A percentile compares a stretch with the other conserved stretches of the same genome.
These are phyloP conservation scores for Salvia splendens DNA, from an alignment of 257 asterid genomes.

Conservation along the genomic window DNA sequence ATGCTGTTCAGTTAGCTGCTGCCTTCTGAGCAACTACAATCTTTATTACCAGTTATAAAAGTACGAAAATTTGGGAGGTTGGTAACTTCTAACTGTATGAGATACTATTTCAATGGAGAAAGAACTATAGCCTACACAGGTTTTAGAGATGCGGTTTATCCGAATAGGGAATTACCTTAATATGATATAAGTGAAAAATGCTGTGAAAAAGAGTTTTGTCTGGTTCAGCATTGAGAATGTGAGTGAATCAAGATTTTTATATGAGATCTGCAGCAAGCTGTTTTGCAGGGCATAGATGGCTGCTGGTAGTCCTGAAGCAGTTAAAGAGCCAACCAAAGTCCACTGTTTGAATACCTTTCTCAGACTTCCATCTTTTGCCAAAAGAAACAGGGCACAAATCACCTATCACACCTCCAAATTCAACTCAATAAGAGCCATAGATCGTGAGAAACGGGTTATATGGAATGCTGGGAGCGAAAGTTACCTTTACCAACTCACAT, in stretches of 20 bases:
- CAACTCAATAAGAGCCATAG: constrained; percentile 23
- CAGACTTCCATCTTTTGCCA: constrained; percentile 78
- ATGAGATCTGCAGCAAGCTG: constrained; percentile 92
- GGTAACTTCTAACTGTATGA: constrained; percentile 21
- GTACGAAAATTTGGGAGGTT: background rate
- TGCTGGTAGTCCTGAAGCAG: constrained; percentile 97
- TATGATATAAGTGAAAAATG: constrained; percentile 75
- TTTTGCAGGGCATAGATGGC: constrained; percentile 95
- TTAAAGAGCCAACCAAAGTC: constrained; percentile 82
- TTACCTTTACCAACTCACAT: constrained; percentile 90
- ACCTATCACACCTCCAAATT: constrained; percentile 53
- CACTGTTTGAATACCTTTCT: constrained; percentile 66
- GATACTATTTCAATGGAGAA: constrained; percentile 24
- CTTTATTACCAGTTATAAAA: background rate
- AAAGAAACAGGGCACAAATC: constrained; percentile 73
- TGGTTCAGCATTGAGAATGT: constrained; percentile 97
- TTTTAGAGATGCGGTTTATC: constrained; percentile 17
- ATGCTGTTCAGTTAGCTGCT: constrained; percentile 9
- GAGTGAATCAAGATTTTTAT: constrained; percentile 91
- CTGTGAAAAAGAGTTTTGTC: constrained; percentile 93
- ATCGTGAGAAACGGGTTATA: background rate
- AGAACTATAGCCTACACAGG: background rate
- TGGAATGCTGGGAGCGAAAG: constrained; percentile 24
- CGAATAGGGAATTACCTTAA: constrained; percentile 60
- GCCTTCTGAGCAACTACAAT: constrained; percentile 4